phyloP scores from a whole-genome alignment of 140 eudicot genomes.

The Stevia rebaudiana region DNA sequence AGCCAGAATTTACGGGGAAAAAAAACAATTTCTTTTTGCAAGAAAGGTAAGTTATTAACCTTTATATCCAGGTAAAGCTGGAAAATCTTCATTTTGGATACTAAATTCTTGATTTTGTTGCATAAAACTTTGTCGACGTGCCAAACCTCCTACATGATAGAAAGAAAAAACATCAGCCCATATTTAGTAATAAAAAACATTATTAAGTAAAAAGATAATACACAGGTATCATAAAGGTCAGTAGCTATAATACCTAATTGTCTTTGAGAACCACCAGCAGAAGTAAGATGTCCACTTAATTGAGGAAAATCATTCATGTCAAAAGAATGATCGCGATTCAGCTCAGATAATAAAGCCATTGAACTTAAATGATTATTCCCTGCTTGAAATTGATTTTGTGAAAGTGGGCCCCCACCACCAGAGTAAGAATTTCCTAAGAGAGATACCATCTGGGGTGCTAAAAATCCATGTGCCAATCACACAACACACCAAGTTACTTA shows the following conservation, averaged over 20 bases:
- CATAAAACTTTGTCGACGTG: slow-evolving; percentile 63
- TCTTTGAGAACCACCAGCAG: slow-evolving; percentile 81
- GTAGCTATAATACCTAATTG: slow-evolving; percentile 50
- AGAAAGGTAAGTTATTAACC: slow-evolving; percentile 36
- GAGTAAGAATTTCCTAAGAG: slow-evolving; percentile 74
- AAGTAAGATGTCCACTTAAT: slow-evolving; percentile 64
- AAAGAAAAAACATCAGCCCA: slow-evolving; percentile 1
- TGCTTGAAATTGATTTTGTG: slow-evolving; percentile 71
- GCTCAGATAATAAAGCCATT: slow-evolving; percentile 60
- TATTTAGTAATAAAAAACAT: slow-evolving; percentile 8
- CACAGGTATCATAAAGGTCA: not conserved
- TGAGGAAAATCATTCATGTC: slow-evolving; percentile 85
- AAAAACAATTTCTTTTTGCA: slow-evolving; percentile 8
- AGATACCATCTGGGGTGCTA: slow-evolving; percentile 83
- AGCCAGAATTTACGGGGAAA: not conserved
- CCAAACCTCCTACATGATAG: slow-evolving; percentile 44
- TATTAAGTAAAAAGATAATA: slow-evolving; percentile 4
- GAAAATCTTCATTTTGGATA: slow-evolving; percentile 95
- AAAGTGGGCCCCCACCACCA: slow-evolving; percentile 63
- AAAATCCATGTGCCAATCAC: slow-evolving; percentile 34
- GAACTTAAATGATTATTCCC: slow-evolving; percentile 62
- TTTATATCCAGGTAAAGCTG: slow-evolving; percentile 94
- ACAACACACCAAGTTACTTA: slow-evolving; percentile 17
- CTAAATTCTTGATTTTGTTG: slow-evolving; percentile 97
- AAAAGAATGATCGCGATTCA: slow-evolving; percentile 72